Percentiles rank a stretch among this genome's conserved stretches.
Evolutionary conservation across 495 filamentous ascomycete genomes (phyloP).

Genomic region (Hypoxylon fragiforme): DNA sequence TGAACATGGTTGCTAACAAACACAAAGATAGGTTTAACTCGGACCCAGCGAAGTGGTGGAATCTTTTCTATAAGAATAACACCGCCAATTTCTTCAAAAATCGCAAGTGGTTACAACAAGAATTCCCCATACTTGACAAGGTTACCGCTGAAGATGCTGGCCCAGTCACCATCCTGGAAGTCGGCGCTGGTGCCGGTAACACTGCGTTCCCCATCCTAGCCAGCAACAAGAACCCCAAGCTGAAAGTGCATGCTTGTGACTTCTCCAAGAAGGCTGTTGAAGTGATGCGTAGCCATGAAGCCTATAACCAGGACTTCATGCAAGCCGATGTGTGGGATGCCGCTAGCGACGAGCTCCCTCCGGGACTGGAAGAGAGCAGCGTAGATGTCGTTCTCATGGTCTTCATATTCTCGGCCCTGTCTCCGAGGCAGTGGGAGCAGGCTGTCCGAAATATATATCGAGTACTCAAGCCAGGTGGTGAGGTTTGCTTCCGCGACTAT

Average conservation of each 20-base stretch:
- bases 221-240: conserved; percentile 74
- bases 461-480: conserved; percentile 84
- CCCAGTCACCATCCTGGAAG: conserved; percentile 71
- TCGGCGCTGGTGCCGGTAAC: conserved; percentile 95
- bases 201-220: conserved; percentile 87
- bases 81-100: conserved; percentile 97
- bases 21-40: conserved; percentile 72
- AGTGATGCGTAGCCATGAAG: conserved; percentile 74
- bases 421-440: conserved; percentile 78
- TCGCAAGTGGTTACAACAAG: conserved; percentile 92
- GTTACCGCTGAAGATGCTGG: conserved; percentile 67
- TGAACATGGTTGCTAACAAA: conserved; percentile 38
- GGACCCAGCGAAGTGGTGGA: conserved; percentile 94
- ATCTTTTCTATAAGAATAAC: conserved; percentile 95
- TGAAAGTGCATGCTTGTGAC: conserved; percentile 88
- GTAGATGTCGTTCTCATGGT: conserved; percentile 92
- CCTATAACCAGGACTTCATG: conserved; percentile 64
- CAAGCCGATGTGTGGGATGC: conserved; percentile 93
- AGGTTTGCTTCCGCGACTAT: conserved; percentile 93
- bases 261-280: conserved; percentile 90
- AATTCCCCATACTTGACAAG: conserved; percentile 81
- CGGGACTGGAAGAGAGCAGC: conserved; percentile 69
- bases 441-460: conserved; percentile 81
- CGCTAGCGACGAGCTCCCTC: conserved; percentile 68
- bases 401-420: conserved; percentile 93